Evolutionary conservation across 495 filamentous ascomycete species (phyloP), one percentile per base, ranked within the genome.

Genomic region (Daldinia loculata): DNA sequence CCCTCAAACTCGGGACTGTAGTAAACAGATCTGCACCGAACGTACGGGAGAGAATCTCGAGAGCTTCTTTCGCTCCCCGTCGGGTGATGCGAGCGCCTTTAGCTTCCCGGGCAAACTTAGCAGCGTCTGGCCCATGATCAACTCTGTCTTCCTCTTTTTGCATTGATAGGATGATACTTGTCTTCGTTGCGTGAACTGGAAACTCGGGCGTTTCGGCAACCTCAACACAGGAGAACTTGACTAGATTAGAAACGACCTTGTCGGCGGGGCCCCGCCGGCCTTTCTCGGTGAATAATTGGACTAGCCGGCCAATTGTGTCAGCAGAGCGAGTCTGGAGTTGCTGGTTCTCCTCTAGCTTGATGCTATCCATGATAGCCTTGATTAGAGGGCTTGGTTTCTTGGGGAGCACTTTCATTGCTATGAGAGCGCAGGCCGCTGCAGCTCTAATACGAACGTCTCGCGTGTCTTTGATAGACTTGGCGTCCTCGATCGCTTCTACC

Each of bases 181-280:
- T 90, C 57, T 94, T 88, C 26, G 81, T 72, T 0, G 88, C 90
- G 74, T 97, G 95, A 34, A 88, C 86, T 14, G 88, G 88, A 78
- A 98, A 98, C 73, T 98, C 97, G 7, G 95, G 95, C 0, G 97
- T 98, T 79, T 98, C 95, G 0, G 96, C 95, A 6, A 94, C 96
- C 74, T 99, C 95, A 66, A 97, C 91, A 75, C 95, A 98, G 75
- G 93, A 96, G 80, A 97, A 99, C 72, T 97, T 97, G 79, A 95
- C 91, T 61, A 99, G 78, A 79, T 99, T 99, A 30, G 90, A 87
- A 32, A 96, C 93, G 55, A 99, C 91, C 79, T 99, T 99, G 74
- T 97, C 93, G 24, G 94, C 93, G 2, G 94, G 92, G 29, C 89
- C 91, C 32, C 88, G 86, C 55, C 93, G 91, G 8, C 91, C 89